Base-by-base conservation (phyloP, 1,139 yeast genomes). In the Pichia sp. region DNA sequence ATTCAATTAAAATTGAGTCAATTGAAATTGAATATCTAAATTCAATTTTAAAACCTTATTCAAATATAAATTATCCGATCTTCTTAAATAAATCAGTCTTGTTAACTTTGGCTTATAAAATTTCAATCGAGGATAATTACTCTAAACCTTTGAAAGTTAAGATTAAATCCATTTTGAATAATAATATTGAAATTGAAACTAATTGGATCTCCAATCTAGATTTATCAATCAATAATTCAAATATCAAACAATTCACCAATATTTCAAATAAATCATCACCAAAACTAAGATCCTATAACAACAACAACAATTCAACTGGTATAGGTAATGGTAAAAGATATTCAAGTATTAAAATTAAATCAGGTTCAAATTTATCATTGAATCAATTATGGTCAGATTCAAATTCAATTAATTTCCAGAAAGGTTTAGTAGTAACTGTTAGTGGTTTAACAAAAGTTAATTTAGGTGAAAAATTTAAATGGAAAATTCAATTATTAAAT, bases 401-500 rank as follows among this genome's bases (percentile, higher is more conserved):
- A 22, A 26, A 44, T 2, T 30, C 46, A n/a, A 39, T 31, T 25
- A 39, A 17, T 17, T 40, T 36, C 10, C 53, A 49, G 22, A 35
- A 45, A 17, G 75, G 86, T 0, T 60, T 84, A 15, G 68, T 68
- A 20, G 66, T 84, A 21, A 73, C 83, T 8, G 79, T 84, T 46
- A 66, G 71, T 4, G 94, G 94, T 0, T 74, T 76, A 12, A 71
- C 82, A 14, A 50, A 71, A 33, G 76, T 81, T 6, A 66, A 69
- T 47, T 60, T 80, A 12, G 93, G 93, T 2, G 72, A 77, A 40
- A 66, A 70, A 5, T 74, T 75, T 50, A 69, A 67, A 41, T 79
- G 91, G 84, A 72, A 70, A 42, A 68, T 84, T 5, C 84, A 79
- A 54, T 79, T 84, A 1, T 71, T 82, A 41, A 84, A 84, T 61